phyloP scores from a whole-genome alignment of 805 yeast genomes.

The Starmerella khaoyaiensis region DNA sequence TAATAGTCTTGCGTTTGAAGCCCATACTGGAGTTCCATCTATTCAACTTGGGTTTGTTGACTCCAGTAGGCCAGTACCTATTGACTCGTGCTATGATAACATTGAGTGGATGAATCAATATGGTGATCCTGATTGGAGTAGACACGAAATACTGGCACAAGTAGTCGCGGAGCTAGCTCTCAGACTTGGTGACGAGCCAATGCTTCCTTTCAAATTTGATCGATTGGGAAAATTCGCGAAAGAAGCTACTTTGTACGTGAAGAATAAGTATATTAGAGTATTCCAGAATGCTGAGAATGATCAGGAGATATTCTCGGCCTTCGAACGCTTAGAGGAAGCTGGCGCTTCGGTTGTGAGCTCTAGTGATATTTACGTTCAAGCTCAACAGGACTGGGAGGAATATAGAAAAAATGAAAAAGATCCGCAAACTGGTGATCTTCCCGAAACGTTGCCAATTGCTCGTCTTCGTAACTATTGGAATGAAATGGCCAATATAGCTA shows the following conservation, averaged over 20 bases:
- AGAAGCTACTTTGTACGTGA: slow-evolving; percentile 33
- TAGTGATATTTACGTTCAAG: slow-evolving; percentile 39
- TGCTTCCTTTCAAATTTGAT: slow-evolving; percentile 53
- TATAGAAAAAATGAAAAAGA: slow-evolving; percentile 31
- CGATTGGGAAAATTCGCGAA: slow-evolving; percentile 30
- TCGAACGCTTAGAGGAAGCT: slow-evolving; percentile 15
- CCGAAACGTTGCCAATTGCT: slow-evolving; percentile 58
- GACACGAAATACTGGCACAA: slow-evolving; percentile 45
- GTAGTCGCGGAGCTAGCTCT: slow-evolving; percentile 41
- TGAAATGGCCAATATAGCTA: slow-evolving; percentile 44
- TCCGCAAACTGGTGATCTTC: slow-evolving; percentile 26
- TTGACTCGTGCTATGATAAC: slow-evolving; percentile 50
- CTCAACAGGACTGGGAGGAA: slow-evolving; percentile 50
- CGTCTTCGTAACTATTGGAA: slow-evolving; percentile 74
- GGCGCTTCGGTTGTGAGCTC: slow-evolving; percentile 33
- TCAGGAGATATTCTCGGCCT: neutral
- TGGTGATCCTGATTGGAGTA: slow-evolving; percentile 44
- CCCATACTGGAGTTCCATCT: slow-evolving; percentile 55
- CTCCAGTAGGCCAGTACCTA: slow-evolving; percentile 31
- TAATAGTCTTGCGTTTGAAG: slow-evolving; percentile 56
- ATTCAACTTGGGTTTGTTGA: slow-evolving; percentile 44
- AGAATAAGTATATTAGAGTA: no score
- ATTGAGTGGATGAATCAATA: slow-evolving; percentile 41
- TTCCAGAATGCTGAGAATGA: neutral
- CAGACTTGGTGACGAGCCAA: slow-evolving; percentile 59